Base-by-base conservation (phyloP, 2,329 filamentous ascomycete species). In the Helminthosporium solani region DNA sequence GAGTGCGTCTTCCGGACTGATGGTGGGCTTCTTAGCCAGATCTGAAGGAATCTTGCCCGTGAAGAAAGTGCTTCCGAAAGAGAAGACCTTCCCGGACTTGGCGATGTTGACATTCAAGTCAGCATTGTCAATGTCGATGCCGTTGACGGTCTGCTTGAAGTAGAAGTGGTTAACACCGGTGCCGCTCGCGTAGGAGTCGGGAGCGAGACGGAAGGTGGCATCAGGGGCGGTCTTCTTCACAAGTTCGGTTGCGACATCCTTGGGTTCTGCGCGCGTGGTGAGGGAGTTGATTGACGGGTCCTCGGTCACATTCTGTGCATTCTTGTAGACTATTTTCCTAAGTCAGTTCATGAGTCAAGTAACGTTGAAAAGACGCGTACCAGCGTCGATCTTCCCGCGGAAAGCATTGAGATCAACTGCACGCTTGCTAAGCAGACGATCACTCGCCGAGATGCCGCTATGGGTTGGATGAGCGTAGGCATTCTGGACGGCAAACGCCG, bases 71-170 rank as follows among this genome's bases (percentile, higher is more conserved):
- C 79, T 79, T 31, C 80, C 80, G 48, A 77, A 80, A 1, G 80
- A 83, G 66, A 84, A 80, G 41, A 84, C 69, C 8, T 67, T 72
- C 20, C 81, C 81, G 48, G 83, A 74, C 15, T 68, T 60, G 19
- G 67, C 77, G 54, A 81, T 68, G 78, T 79, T 37, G 14, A 36
- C 14, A 12, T 82, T 82, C 56, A 82, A 81, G 57, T 81, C 78
- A 1, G 77, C 78, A 54, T 83, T 83, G 54, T 83, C 81, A 48
- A 84, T 76, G 49, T 83, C 81, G 19, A 83, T 60, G 1, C 76
- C 80, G 43, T 82, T 77, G 6, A 72, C 68, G 0, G 79, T 83
- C 66, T 84, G 81, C 65, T 78, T 80, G 59, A 83, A 81, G 61
- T 81, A 75, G 52, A 82, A 78, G 55, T 84, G 81, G 0, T 72